Evolutionary conservation across 2,329 filamentous ascomycete genomes (phyloP).

Genomic region (Monilinia polystroma): DNA sequence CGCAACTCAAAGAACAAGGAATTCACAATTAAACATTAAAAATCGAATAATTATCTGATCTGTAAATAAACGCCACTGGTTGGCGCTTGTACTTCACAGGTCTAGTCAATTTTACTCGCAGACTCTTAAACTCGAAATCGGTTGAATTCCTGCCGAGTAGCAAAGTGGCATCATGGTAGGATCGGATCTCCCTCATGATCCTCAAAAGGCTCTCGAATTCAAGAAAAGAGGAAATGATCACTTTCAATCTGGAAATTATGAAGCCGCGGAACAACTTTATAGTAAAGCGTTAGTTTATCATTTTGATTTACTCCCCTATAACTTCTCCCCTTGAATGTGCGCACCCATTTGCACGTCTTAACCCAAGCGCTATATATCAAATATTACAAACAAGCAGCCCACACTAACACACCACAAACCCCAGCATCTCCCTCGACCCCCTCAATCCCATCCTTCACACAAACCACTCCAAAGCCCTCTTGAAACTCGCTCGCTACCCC

Average conservation of each 20-base stretch:
- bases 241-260: constrained; percentile 65
- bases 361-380: neutral
- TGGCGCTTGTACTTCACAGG: neutral
- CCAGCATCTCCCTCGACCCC: constrained; percentile 73
- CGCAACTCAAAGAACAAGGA: neutral
- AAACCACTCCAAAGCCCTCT: constrained; percentile 80
- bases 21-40: neutral
- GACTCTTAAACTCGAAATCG: neutral
- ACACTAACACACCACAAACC: neutral
- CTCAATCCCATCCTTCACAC: constrained; percentile 79
- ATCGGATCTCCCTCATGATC: constrained; percentile 26
- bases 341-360: neutral
- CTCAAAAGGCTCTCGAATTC: constrained; percentile 33
- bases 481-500: constrained; percentile 72
- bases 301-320: constrained; percentile 13
- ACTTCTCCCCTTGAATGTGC: neutral
- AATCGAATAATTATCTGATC: too few species aligned
- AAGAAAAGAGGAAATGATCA: constrained; percentile 45
- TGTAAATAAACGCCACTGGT: neutral
- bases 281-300: constrained; percentile 61
- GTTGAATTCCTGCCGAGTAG: neutral
- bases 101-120: neutral
- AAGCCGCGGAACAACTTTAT: constrained; percentile 66
- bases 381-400: constrained; percentile 8
- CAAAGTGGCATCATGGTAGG: constrained; percentile 32